These are phyloP conservation scores for Tetrapisispora arboricola DNA, from an alignment of 805 yeast species.

Conservation along the genomic window DNA sequence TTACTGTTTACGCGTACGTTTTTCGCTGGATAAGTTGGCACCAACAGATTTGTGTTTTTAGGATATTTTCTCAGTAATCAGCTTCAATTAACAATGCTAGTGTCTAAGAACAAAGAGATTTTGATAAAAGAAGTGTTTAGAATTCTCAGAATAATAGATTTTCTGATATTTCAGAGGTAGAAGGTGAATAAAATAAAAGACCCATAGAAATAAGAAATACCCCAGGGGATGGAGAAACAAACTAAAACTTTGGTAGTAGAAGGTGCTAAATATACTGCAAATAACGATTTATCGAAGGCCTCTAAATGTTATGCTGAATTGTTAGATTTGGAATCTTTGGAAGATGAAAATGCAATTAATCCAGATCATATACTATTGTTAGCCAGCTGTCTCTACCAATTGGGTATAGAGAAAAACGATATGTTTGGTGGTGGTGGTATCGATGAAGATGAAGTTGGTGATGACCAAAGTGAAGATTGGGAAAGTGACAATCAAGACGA, in stretches of 20 bases:
- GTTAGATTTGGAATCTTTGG: conserved; percentile 5
- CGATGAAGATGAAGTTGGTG: conserved; percentile 5
- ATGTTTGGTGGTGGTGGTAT: conserved; percentile 30
- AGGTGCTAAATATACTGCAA: conserved; percentile 57
- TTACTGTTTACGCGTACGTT: no score
- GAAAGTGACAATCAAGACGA: conserved; percentile 8
- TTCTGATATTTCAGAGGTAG: no score
- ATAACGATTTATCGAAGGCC: conserved; percentile 57
- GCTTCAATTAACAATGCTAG: no score
- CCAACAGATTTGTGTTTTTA: no score
- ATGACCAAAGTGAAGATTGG: conserved; percentile 4
- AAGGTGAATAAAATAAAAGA: no score
- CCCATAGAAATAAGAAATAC: no score
- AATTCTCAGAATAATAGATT: no score
- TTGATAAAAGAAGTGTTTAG: no score
- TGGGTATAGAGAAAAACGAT: conserved; percentile 6
- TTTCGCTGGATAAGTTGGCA: no score
- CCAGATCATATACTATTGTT: conserved; percentile 2
- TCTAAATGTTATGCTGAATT: conserved; percentile 64
- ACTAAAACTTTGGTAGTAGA: conserved; percentile 38
- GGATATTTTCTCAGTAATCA: no score
- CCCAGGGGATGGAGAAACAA: conserved; percentile 2
- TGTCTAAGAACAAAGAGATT: no score
- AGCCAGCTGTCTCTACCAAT: conserved; percentile 2
- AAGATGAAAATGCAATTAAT: not conserved